Evolutionary conservation across 768 basidiomycete species (phyloP), one percentile per base, ranked within the genome.

Genomic region (Leccinum aurantiacum): DNA sequence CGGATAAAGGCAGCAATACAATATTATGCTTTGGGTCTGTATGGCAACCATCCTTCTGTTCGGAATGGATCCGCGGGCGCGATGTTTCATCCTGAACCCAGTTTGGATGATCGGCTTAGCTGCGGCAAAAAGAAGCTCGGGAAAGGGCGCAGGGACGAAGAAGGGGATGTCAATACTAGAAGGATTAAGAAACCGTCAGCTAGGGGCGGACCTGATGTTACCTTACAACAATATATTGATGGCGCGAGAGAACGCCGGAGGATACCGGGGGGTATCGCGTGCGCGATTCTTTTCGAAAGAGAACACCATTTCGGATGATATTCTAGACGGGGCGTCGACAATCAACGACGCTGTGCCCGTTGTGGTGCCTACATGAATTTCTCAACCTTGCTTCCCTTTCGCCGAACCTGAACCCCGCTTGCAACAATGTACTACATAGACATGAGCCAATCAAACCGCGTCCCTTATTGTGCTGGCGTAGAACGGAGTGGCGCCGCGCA

Each of bases 1-100:
- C 58, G 60, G 49, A 60, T 63, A 57, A 62, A 53, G 37, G 48
- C 14, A 31, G 57, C 57, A 35, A 27, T 27, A 19, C 44, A 11
- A 46, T 46, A 46, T 27, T 56, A 61, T 52, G 56, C 51, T 24
- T 44, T 61, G 3, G 54, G 57, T 33, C 38, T 54, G 31, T 70
- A 65, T 68, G 69, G 65, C 56, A 67, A 62, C 53, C 22, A 56
- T 29, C 53, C 63, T 59, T 60, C 57, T 56, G 54, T 54, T 53
- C 59, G 57, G 14, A 52, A 50, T 57, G 67, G 74, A 66, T 64
- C 72, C 70, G 63, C 72, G 67, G 61, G 56, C 53, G 65, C 68
- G 56, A 57, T 58, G 63, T 62, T 67, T 71, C 64, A 63, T 29
- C 59, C 29, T 61, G 33, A 51, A 54, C 50, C 19, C 31, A 38